Evolutionary conservation across 2,329 filamentous ascomycete species (phyloP).

Genomic region (Sclerotinia glacialis): DNA sequence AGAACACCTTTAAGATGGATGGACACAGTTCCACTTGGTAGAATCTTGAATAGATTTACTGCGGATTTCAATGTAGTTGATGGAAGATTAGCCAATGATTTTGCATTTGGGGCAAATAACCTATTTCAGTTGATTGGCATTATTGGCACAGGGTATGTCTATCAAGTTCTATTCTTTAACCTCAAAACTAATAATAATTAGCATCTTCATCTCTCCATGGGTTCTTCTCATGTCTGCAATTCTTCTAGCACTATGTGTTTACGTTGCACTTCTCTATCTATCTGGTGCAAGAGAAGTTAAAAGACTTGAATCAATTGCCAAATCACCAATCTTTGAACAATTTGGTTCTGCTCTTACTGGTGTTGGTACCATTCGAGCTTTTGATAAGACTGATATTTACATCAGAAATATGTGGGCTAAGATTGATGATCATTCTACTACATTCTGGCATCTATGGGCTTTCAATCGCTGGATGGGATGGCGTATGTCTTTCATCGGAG

Average conservation of each 20-base stretch:
- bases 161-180: conserved; percentile 46
- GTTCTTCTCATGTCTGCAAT: conserved; percentile 61
- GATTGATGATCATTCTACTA: conserved; percentile 65
- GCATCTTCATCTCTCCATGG: conserved; percentile 63
- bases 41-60: conserved; percentile 75
- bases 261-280: conserved; percentile 62
- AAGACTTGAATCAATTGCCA: conserved; percentile 71
- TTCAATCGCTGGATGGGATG: conserved; percentile 77
- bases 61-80: conserved; percentile 75
- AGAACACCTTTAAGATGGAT: conserved; percentile 75
- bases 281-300: conserved; percentile 72
- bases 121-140: conserved; percentile 62
- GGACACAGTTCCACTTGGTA: conserved; percentile 74
- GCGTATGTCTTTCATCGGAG: conserved; percentile 67
- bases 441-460: conserved; percentile 66
- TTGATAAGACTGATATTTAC: conserved; percentile 65
- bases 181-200: conserved; percentile 39
- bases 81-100: conserved; percentile 60
- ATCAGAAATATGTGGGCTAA: conserved; percentile 65
- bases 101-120: conserved; percentile 60
- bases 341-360: conserved; percentile 72
- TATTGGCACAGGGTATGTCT: conserved; percentile 55
- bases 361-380: conserved; percentile 72
- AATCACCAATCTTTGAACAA: conserved; percentile 77
- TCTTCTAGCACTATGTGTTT: conserved; percentile 56